A percentile compares a stretch with the other conserved stretches of the same genome.
Conservation (phyloP, 2,329 filamentous ascomycete species). For the Colletotrichum echinochloae region DNA sequence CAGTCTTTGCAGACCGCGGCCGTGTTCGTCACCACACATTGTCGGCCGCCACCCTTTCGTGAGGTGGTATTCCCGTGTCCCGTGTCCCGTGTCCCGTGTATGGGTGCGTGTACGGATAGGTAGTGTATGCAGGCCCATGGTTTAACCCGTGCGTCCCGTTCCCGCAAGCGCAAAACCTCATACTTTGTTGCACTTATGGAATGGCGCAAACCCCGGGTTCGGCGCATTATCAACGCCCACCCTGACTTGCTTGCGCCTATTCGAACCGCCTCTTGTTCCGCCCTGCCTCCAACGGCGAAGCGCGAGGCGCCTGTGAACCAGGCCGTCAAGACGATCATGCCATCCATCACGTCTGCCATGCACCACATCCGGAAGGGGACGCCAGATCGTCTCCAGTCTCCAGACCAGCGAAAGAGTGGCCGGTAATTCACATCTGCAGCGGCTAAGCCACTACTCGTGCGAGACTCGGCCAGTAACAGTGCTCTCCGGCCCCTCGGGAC, state of each 20-base stretch:
- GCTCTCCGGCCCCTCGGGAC: constrained; percentile 32
- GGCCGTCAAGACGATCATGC: constrained; percentile 27
- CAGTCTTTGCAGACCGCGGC: constrained; percentile 13
- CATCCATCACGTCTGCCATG: constrained; percentile 29
- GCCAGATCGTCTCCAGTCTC: constrained; percentile 34
- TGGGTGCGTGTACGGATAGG: too few species aligned
- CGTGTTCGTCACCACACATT: constrained; percentile 21
- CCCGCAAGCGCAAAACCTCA: neutral
- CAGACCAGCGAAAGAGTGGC: constrained; percentile 31
- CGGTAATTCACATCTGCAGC: constrained; percentile 40
- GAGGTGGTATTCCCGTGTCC: neutral
- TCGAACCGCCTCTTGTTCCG: neutral
- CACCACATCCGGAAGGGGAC: constrained; percentile 26
- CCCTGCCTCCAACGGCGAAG: constrained; percentile 23
- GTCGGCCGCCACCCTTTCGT: constrained; percentile 7
- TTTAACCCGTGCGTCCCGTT: neutral
- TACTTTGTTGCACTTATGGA: neutral
- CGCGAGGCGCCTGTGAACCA: constrained; percentile 34
- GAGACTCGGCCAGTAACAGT: constrained; percentile 30
- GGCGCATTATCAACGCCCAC: constrained; percentile 6
- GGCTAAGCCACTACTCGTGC: constrained; percentile 40
- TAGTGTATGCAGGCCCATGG: neutral
- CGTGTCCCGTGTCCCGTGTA: neutral
- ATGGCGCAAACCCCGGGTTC: constrained; percentile 1
- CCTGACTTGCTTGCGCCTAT: constrained; percentile 12